Evolutionary conservation across 441 rosid species (phyloP).

Genomic region (Erysimum cheiri): DNA sequence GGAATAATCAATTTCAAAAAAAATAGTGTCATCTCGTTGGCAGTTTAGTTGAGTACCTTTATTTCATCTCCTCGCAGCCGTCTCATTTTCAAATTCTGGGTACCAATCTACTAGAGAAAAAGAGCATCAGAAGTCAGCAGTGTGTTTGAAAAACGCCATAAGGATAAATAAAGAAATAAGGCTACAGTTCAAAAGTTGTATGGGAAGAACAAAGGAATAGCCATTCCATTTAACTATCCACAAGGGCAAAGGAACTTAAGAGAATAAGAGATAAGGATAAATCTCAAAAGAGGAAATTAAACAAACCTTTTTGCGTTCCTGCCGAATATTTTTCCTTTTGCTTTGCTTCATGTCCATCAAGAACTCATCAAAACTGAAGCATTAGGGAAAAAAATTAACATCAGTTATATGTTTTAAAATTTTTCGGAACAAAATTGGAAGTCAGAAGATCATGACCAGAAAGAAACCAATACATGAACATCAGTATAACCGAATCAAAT

Average conservation of each 20-base stretch:
- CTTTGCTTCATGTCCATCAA: slow-evolving; percentile 95
- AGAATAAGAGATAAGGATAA: slow-evolving; percentile 12
- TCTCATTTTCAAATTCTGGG: slow-evolving; percentile 84
- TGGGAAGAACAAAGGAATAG: not conserved
- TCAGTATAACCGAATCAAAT: not conserved
- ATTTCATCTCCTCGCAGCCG: slow-evolving; percentile 88
- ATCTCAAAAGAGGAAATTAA: slow-evolving; percentile 9
- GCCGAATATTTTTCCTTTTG: slow-evolving; percentile 89
- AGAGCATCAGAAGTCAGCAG: slow-evolving; percentile 44
- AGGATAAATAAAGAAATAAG: not conserved
- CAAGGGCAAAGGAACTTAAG: not conserved
- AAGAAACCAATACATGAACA: not conserved
- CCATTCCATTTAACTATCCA: not conserved
- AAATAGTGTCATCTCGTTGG: not conserved
- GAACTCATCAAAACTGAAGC: slow-evolving; percentile 87
- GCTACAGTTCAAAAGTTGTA: not conserved
- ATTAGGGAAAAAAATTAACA: slow-evolving; percentile 17
- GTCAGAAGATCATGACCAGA: slow-evolving; percentile 23
- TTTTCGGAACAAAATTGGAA: slow-evolving; percentile 1
- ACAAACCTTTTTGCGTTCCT: slow-evolving; percentile 93
- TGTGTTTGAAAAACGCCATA: not conserved
- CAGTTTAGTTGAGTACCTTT: slow-evolving; percentile 56
- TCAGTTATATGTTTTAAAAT: slow-evolving; percentile 2
- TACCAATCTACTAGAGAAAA: slow-evolving; percentile 65
- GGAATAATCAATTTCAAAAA: slow-evolving; percentile 12